Evolutionary conservation across 257 asterid genomes (phyloP).

Genomic region (Plectranthus barbatus): DNA sequence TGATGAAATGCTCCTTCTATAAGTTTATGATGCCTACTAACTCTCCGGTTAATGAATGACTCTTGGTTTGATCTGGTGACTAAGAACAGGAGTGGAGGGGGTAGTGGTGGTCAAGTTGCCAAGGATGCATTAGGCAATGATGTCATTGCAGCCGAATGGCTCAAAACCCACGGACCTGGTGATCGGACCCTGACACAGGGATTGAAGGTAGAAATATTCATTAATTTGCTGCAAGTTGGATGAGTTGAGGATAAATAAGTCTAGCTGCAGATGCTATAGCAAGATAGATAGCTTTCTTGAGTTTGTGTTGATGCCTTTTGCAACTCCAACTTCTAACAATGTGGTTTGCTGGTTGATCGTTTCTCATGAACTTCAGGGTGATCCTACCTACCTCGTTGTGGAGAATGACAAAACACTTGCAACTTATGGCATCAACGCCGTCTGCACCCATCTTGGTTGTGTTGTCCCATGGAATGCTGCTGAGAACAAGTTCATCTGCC

Average conservation of each 20-base stretch:
- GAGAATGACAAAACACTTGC: conserved; percentile 84
- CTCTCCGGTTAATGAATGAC: background rate
- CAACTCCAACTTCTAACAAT: background rate
- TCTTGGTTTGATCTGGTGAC: background rate
- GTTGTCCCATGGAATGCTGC: conserved; percentile 90
- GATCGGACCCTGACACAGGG: conserved; percentile 89
- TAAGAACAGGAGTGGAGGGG: conserved; percentile 48
- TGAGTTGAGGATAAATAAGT: too few species aligned
- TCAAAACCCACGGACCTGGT: conserved; percentile 69
- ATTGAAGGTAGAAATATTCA: conserved; percentile 45
- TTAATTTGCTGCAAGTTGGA: background rate
- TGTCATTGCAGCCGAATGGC: conserved; percentile 58
- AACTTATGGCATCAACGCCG: conserved; percentile 84
- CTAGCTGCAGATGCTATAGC: background rate
- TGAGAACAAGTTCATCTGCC: conserved; percentile 93
- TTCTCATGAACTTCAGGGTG: conserved; percentile 51
- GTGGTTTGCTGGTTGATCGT: background rate
- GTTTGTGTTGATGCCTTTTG: background rate
- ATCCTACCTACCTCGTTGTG: conserved; percentile 93
- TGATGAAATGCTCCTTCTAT: background rate
- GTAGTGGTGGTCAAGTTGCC: conserved; percentile 50
- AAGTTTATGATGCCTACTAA: background rate
- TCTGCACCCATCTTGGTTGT: conserved; percentile 96
- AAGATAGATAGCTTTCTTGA: background rate
- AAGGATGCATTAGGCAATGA: conserved; percentile 91